Evolutionary conservation across 306 rosid genomes (phyloP), one percentile per base, ranked within the genome.

Genomic region (Aeschynomene evenia): DNA sequence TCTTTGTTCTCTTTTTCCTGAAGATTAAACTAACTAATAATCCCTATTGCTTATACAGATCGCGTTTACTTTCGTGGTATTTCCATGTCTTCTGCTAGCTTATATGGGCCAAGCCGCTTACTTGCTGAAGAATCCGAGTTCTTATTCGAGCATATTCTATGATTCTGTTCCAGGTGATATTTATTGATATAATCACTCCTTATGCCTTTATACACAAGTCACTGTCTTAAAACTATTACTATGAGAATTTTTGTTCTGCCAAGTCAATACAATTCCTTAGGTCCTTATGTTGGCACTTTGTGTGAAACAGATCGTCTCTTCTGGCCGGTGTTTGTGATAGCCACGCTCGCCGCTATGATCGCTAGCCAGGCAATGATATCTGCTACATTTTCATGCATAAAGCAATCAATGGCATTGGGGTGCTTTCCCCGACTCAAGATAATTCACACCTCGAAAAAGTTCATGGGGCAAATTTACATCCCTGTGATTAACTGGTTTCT

Each of bases 341-440:
- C 90, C 56, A 81, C 90, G 68, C 85, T 90, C 72, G 97, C 97
- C 49, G 95, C 97, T 16, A 88, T 90, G 97, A 86, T 90, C 79
- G 97, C 97, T 13, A 90, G 95, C 86, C 97, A 90, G 76, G 95
- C 97, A 40, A 90, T 90, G 95, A 86, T 90, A 79, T 90, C 95
- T 31, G 97, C 97, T 63, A 86, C 97, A 50, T 90, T 86, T 79
- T 88, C 95, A 37, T 88, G 95, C 63, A 86, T 94, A 34, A 94
- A 90, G 79, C 98, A 94, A 74, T 83, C 98, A 16, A 90, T 94
- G 98, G 97, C 98, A 76, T 90, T 94, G 72, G 97, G 98, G 72
- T 88, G 97, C 87, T 94, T 94, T 80, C 98, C 98, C 18, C 83
- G 97, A 84, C 86, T 94, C 73, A 94, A 94, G 91, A 94, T 94